Conservation (phyloP, 2,329 filamentous ascomycete species). For the Diaporthe helianthi region DNA sequence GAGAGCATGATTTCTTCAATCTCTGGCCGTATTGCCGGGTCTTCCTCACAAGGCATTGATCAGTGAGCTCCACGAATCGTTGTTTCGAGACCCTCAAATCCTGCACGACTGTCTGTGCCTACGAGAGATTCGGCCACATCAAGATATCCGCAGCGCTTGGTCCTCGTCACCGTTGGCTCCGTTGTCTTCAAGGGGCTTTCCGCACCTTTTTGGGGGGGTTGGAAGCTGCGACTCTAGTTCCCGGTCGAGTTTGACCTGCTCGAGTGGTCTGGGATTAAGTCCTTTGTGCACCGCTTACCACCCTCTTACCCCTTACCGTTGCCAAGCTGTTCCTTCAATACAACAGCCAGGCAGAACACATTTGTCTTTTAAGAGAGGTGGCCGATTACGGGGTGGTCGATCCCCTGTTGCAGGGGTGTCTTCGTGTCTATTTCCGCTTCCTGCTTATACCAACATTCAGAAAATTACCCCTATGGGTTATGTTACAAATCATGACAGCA, state of each 20-base stretch:
- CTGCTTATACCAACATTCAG: background rate
- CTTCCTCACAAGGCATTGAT: background rate
- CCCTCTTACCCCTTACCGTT: no score
- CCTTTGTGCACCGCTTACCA: background rate
- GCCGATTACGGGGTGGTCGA: background rate
- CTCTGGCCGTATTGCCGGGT: background rate
- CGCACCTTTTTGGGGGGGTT: background rate
- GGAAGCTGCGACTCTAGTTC: background rate
- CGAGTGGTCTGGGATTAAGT: background rate
- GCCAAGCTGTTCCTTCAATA: background rate
- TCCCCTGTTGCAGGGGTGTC: background rate
- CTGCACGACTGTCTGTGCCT: no score
- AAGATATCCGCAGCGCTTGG: background rate
- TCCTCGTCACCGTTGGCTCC: background rate
- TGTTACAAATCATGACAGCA: background rate
- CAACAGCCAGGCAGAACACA: background rate
- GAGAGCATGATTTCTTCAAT: constrained; percentile 1
- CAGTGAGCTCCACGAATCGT: background rate
- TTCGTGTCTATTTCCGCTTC: background rate
- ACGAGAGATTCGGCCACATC: background rate
- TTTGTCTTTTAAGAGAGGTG: constrained; percentile 9
- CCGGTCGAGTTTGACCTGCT: background rate
- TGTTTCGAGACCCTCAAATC: constrained; percentile 1
- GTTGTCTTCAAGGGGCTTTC: background rate
- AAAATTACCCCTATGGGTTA: no score